Evolutionary conservation across 192 early-diverging fungal genomes (phyloP), one percentile per base, ranked within the genome.

Genomic region (Podila horticola): DNA sequence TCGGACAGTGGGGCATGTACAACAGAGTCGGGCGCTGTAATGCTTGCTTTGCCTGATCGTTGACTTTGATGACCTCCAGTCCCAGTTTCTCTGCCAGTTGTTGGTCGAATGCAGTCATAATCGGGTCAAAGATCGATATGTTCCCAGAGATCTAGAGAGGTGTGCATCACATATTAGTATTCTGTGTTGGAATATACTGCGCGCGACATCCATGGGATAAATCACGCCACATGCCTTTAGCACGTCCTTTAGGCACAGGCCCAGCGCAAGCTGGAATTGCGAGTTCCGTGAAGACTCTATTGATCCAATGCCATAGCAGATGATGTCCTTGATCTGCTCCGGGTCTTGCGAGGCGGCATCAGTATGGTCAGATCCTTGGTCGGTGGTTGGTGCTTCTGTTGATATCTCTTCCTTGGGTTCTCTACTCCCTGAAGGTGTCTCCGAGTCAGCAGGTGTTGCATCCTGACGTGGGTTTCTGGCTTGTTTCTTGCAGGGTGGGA

Each of bases 1-100:
- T 73, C 13, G 84, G 84, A 33, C 84, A 85, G 61, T 85, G 84
- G 2, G 84, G 84, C 84, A 85, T 85, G 48, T 73, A 85, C 17
- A 83, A 59, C 4, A 85, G 45, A 15, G 84, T 85, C 15, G 60
- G 62, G 13, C 61, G 22, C 33, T 62, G 36, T 4, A 79, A 49
- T 7, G n/a, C 7, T 5, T 67, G 49, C 15, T 79, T 74, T 13
- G 84, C 51, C 29, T 70, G 73, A 49, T 79, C 74, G 0, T 70
- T 60, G 2, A 15, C 62, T 13, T 59, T 51, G 30, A 81, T n/a
- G 7, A 73, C 71, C 19, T n/a, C 17, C 6, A 72, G 26, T 8
- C 77, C 77, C 20, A 81, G 29, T 5, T 69, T 26, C 30, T 73
- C 61, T 22, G 45, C 58, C n/a, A 81, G 34, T 15, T 66, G 50